Percentiles rank a stretch among this genome's conserved stretches.
These are phyloP conservation scores for Austroboletus niveus DNA, from an alignment of 1,284 basidiomycete genomes.

Conservation along the genomic window DNA sequence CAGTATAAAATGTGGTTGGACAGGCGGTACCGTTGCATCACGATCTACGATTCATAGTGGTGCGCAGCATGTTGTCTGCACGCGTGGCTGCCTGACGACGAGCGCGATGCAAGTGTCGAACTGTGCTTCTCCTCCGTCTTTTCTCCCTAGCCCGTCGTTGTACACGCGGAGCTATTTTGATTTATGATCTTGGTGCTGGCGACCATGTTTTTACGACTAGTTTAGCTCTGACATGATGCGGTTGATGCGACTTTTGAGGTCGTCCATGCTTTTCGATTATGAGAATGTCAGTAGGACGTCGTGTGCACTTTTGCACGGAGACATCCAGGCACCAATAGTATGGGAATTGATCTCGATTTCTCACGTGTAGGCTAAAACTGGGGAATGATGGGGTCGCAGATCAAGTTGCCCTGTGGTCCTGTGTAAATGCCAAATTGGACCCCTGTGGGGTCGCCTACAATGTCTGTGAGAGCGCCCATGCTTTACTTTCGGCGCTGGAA, in stretches of 20 bases:
- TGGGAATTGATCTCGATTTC: too few relatives aligned
- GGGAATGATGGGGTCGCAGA: too few relatives aligned
- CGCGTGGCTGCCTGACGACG: slow-evolving; percentile 16
- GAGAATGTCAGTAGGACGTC: too few relatives aligned
- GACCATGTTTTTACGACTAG: neutral
- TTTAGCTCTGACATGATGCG: slow-evolving; percentile 1
- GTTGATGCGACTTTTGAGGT: neutral
- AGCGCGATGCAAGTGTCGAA: neutral
- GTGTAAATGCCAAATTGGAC: too few relatives aligned
- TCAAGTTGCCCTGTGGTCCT: too few relatives aligned
- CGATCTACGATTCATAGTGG: slow-evolving; percentile 8
- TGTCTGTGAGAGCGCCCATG: too few relatives aligned
- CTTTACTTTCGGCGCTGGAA: too few relatives aligned
- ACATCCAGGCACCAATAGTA: too few relatives aligned
- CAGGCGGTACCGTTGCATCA: slow-evolving; percentile 20
- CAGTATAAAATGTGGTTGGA: slow-evolving; percentile 8
- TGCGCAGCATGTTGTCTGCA: neutral
- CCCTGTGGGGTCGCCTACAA: too few relatives aligned
- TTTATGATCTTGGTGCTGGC: slow-evolving; percentile 1
- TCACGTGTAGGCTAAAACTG: too few relatives aligned
- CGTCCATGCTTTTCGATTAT: neutral
- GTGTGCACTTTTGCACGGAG: too few relatives aligned
- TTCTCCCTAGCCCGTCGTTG: slow-evolving; percentile 5
- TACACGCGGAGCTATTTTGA: neutral
- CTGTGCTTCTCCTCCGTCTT: slow-evolving; percentile 13